Evolutionary conservation across 1,284 basidiomycete species (phyloP), one percentile per base, ranked within the genome.

Genomic region (Ceratobasidium theobromae): DNA sequence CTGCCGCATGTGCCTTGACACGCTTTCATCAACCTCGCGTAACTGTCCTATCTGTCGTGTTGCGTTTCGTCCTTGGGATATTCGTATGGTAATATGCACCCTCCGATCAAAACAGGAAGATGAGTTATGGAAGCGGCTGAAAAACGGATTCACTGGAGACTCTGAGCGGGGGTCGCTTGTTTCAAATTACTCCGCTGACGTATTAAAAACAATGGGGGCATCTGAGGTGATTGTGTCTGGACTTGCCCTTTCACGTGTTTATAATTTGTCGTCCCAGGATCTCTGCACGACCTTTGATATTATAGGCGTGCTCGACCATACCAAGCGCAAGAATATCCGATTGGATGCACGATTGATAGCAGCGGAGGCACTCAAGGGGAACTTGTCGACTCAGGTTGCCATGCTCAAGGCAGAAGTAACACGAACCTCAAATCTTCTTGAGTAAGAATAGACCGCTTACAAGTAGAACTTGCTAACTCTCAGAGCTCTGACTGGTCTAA

Each of bases 1-100:
- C 23, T 60, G 57, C 40, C 57, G 46, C 16, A 23, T 46, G 40
- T 60, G 57, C 23, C 57, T 60, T 32, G 57, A 48, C 4, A 38
- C 57, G 8, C 45, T 60, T 12, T 12, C 16, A 14, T 60, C 57
- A 11, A 35, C 46, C 14, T 25, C 46, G 18, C 57, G 23, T 18
- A 60, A 40, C 21, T 60, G 57, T 51, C 57, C 57, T 14, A 60
- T 48, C 32, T 60, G 57, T 23, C 57, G 57, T 14, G n/a, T 46
- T 21, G 8, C 32, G 2, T 60, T 35, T 23, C 27, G 33, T 4
- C 9, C 21, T 9, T 16, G 33, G 3, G 35, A 30, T 0, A 40
- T 60, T 16, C 57, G 45, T 1, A 60, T 49, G 35, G 33, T 60
- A 4, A 46, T 60, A 16, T 48, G n/a, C 33, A 38, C 9, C 51